Conservation (phyloP, 2,329 filamentous ascomycete genomes). For the Clonostachys byssicola region DNA sequence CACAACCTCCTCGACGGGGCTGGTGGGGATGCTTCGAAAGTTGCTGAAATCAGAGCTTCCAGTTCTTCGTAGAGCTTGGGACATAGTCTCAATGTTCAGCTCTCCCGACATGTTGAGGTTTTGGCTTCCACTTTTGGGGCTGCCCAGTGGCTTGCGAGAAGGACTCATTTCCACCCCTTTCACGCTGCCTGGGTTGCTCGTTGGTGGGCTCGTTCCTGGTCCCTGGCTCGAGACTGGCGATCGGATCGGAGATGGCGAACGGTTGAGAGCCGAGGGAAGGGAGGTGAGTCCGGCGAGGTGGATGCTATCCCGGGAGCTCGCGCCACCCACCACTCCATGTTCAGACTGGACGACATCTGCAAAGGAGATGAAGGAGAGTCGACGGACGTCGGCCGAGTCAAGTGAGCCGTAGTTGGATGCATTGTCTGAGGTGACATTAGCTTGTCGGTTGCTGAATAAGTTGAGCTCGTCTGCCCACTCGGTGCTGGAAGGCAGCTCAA, state of each 20-base stretch:
- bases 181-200: slow-evolving; percentile 70
- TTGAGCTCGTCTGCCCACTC: slow-evolving; percentile 56
- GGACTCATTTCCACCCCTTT: slow-evolving; percentile 73
- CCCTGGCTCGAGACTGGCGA: slow-evolving; percentile 74
- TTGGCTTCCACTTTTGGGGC: slow-evolving; percentile 53
- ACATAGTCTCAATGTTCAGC: slow-evolving; percentile 89
- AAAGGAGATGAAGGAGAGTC: slow-evolving; percentile 93
- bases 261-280: slow-evolving; percentile 46
- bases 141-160: slow-evolving; percentile 53
- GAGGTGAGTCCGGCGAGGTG: slow-evolving; percentile 66
- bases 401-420: slow-evolving; percentile 74
- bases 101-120: slow-evolving; percentile 52
- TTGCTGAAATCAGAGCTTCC: slow-evolving; percentile 73
- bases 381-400: slow-evolving; percentile 71
- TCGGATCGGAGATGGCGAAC: slow-evolving; percentile 76
- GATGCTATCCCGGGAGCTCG: slow-evolving; percentile 62
- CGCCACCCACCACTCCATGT: slow-evolving; percentile 52
- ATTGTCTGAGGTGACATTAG: slow-evolving; percentile 38
- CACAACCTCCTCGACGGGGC: slow-evolving; percentile 41
- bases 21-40: slow-evolving; percentile 51
- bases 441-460: slow-evolving; percentile 42
- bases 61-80: slow-evolving; percentile 80
- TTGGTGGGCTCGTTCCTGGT: slow-evolving; percentile 67
- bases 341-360: slow-evolving; percentile 90
- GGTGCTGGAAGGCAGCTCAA: slow-evolving; percentile 18